Percentiles rank a stretch among this genome's conserved stretches.
Conservation (phyloP, 345 rosid genomes). For the Moringa oleifera region DNA sequence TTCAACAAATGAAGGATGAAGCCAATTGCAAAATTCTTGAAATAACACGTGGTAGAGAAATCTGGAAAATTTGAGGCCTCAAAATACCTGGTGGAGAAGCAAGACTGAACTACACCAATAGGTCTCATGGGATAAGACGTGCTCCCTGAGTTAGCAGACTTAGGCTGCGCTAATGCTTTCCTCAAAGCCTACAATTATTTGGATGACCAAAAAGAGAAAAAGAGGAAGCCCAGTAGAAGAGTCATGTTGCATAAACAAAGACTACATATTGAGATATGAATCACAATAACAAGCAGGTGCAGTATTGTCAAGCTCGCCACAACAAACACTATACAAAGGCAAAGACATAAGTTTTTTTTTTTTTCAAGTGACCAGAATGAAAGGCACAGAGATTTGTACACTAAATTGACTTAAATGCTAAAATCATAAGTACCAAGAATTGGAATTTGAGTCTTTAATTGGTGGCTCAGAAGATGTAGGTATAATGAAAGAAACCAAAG, state of each 20-base stretch:
- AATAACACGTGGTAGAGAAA: too few relatives aligned
- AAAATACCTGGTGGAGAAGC: constrained; percentile 61
- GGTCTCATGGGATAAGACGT: constrained; percentile 68
- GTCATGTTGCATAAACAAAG: background rate
- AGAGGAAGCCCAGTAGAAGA: constrained; percentile 2
- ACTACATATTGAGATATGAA: background rate
- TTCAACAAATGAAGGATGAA: too few relatives aligned
- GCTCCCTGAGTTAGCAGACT: constrained; percentile 31
- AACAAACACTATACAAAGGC: background rate
- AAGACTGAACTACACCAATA: constrained; percentile 68
- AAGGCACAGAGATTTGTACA: too few relatives aligned
- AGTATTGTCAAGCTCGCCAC: background rate
- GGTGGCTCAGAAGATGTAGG: background rate
- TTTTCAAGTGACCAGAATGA: too few relatives aligned
- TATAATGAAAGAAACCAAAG: background rate
- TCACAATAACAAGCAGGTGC: background rate
- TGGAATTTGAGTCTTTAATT: background rate
- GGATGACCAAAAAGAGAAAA: too few relatives aligned
- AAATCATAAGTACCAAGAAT: background rate
- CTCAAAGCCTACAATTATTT: constrained; percentile 69
- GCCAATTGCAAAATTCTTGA: too few relatives aligned
- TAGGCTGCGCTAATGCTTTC: constrained; percentile 47
- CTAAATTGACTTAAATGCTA: too few relatives aligned
- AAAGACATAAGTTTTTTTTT: background rate
- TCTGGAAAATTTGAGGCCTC: too few relatives aligned